Base-by-base conservation (phyloP, 768 basidiomycete genomes). In the Rhizopogon roseolus region DNA sequence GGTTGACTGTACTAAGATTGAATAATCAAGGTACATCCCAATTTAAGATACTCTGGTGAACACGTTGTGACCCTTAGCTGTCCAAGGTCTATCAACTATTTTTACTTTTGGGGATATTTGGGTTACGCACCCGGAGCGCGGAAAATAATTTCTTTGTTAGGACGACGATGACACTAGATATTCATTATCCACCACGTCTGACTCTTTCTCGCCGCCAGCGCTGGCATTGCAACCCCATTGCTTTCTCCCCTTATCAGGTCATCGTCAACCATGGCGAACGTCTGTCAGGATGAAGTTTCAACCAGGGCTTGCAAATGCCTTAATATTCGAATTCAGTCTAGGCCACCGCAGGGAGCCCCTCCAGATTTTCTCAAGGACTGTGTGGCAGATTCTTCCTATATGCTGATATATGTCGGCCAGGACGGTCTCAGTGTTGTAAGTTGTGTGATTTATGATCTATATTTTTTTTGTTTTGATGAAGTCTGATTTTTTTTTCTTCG, bases 281-380 rank as follows among this genome's bases (percentile, higher is more conserved):
- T 54, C 44, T 54, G 51, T 56, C 54, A 56, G 22, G 58, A 59
- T 54, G 38, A 17, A 22, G 55, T 55, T 45, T 60, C 50, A 25
- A 57, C 57, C 36, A 81, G 77, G 70, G 76, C 87, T 52, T 90
- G 88, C 68, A 78, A 72, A 64, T 90, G 88, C 61, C 79, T 90
- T 54, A 90, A 90, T 63, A 75, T 90, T 43, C 81, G 79, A 57
- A 77, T 89, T 56, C 19, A 22, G 16, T 25, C 22, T 5, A 70
- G 66, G 41, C 70, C 69, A 4, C 49, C 48, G 4, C 17, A 54
- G 22, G 56, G 49, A 38, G 58, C 71, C n/a, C 71, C 73, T 11
- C 63, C 72, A 54, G 62, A 66, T 56, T 70, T 71, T 67, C 68
- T 71, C 64, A 62, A 65, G 49, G 46, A 53, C 13, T 28, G 53